These are phyloP conservation scores for Linnemannia hyalina DNA, from an alignment of 192 early-diverging fungal genomes.

Conservation along the genomic window DNA sequence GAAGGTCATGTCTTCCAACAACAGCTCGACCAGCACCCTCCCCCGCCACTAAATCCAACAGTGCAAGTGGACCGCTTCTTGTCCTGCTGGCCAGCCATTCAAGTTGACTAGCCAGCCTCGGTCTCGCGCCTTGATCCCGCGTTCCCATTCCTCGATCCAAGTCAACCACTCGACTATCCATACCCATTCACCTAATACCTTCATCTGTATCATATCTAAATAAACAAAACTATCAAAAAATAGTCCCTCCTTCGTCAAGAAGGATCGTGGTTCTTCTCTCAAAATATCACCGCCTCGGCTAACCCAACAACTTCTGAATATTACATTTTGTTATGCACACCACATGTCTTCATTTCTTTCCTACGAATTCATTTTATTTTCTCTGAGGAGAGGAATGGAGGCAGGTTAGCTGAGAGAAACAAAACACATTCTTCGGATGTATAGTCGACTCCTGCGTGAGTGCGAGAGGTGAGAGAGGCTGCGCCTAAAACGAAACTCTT, in stretches of 20 bases:
- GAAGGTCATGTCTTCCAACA: slow-evolving; percentile 40
- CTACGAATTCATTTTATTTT: too few relatives aligned
- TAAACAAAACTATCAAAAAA: background rate
- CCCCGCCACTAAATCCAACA: slow-evolving; percentile 11
- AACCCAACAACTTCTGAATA: too few relatives aligned
- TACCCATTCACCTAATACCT: background rate
- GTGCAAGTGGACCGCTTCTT: background rate
- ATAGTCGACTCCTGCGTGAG: too few relatives aligned
- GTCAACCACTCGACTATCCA: background rate
- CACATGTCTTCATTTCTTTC: too few relatives aligned
- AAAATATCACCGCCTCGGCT: background rate
- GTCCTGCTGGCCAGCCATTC: background rate
- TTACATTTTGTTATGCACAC: background rate
- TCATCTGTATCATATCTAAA: background rate
- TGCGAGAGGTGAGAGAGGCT: too few relatives aligned
- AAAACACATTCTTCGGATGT: too few relatives aligned
- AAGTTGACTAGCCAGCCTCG: background rate
- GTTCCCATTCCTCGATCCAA: background rate
- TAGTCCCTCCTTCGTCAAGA: too few relatives aligned
- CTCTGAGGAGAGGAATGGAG: too few relatives aligned
- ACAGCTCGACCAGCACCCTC: slow-evolving; percentile 27
- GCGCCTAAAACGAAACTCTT: too few relatives aligned
- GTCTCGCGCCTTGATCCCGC: background rate
- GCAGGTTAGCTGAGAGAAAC: too few relatives aligned
- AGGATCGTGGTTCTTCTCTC: background rate